These are phyloP conservation scores for Plasmodium vivax DNA, from an alignment of 169 alveolate species.

Conservation along the genomic window DNA sequence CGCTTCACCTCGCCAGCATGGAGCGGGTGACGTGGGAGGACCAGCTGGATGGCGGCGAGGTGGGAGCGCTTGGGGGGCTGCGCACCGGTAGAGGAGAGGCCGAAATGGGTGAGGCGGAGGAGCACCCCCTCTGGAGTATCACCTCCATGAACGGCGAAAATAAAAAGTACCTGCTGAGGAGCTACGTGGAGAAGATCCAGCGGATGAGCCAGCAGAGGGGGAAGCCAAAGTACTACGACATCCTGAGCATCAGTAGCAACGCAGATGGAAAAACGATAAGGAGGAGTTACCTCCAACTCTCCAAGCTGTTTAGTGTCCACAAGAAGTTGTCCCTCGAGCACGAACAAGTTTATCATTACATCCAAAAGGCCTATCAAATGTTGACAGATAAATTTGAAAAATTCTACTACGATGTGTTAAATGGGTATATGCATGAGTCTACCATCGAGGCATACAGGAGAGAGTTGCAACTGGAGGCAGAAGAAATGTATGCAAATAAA, in stretches of 20 bases:
- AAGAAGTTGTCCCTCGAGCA: slow-evolving; percentile 54
- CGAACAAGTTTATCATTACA: slow-evolving; percentile 38
- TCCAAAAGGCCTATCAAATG: slow-evolving; percentile 45
- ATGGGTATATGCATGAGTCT: slow-evolving; percentile 31
- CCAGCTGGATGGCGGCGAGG: background rate
- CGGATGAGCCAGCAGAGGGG: background rate
- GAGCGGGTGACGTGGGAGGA: background rate
- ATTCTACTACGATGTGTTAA: slow-evolving; percentile 59
- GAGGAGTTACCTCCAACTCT: slow-evolving; percentile 41
- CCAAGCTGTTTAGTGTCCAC: slow-evolving; percentile 46
- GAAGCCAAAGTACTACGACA: slow-evolving; percentile 45
- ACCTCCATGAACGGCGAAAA: slow-evolving; percentile 38
- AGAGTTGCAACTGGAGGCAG: slow-evolving; percentile 30
- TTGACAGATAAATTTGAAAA: slow-evolving; percentile 42
- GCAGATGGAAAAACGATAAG: slow-evolving; percentile 35
- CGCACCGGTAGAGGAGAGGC: background rate
- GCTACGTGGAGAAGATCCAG: slow-evolving; percentile 46
- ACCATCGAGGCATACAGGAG: slow-evolving; percentile 19
- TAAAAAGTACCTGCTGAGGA: slow-evolving; percentile 14
- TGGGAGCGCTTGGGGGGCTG: background rate
- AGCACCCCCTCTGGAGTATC: background rate
- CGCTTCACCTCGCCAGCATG: background rate
- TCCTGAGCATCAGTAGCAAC: slow-evolving; percentile 21
- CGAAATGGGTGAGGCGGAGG: background rate
- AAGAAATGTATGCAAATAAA: slow-evolving; percentile 35